Evolutionary conservation across 2,329 filamentous ascomycete genomes (phyloP), one percentile per base, ranked within the genome.

Genomic region (Didymella keratinophila): DNA sequence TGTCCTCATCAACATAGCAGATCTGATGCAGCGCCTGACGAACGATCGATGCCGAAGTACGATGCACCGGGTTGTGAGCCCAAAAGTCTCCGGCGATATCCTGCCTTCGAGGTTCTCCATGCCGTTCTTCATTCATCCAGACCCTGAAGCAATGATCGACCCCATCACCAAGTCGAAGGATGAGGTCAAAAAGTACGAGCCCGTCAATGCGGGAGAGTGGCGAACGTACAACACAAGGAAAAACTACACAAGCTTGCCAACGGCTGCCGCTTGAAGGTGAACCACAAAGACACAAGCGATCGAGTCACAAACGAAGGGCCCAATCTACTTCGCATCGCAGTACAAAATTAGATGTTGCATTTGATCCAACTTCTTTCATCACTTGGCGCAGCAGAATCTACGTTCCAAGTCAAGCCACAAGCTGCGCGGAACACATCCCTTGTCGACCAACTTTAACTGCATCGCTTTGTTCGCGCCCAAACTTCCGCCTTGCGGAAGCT

Each of bases 41-140:
- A 71, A 71, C 23, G 73, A 73, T 50, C 65, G 69, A 6, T 71
- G 75, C 36, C 72, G 74, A 39, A 76, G 71, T 41, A 78, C 73
- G 11, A 64, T 78, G 42, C 76, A 79, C 47, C 58, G 76, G 4
- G 76, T 79, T 5, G 74, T 72, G 2, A 70, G 73, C 49, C 75
- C 76, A 3, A 66, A 47, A 27, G 50, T 59, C 25, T 67, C 60
- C 6, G 63, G 54, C 14, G 65, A 67, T 20, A 62, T 78, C 43
- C 66, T 72, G 7, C 65, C 69, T 11, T 65, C 69, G 25, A 66
- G 77, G 32, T 78, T 75, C 48, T 77, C 74, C 18, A 78, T 79
- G 21, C 74, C 75, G 7, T 78, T 76, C 50, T 79, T 79, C 45
- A 71, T 76, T 21, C 70, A 71, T 25, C 71, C 76, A 16, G 72